Evolutionary conservation across 345 rosid genomes (phyloP).

Genomic region (Boechera stricta): DNA sequence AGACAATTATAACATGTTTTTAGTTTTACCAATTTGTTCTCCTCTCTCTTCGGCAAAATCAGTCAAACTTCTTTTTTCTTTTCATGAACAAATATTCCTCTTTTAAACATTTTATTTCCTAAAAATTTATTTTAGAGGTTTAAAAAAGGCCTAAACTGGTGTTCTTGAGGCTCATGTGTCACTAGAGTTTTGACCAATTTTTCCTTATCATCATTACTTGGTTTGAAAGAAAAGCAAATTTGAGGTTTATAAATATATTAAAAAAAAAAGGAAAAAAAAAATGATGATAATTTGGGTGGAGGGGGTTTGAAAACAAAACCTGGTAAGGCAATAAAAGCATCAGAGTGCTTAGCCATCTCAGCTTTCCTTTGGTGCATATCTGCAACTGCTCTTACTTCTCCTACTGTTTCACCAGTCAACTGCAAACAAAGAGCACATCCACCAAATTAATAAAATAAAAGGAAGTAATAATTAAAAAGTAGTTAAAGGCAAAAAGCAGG

Average conservation of each 20-base stretch:
- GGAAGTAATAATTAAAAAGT: constrained; percentile 43
- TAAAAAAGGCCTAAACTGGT: constrained; percentile 23
- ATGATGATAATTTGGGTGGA: constrained; percentile 44
- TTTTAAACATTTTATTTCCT: constrained; percentile 16
- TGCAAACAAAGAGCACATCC: constrained; percentile 47
- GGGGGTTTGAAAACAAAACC: constrained; percentile 62
- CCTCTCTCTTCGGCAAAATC: constrained; percentile 24
- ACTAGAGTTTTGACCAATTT: constrained; percentile 36
- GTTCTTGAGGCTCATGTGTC: constrained; percentile 20
- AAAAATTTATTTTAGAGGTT: background rate
- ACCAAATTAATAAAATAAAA: constrained; percentile 14
- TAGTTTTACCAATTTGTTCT: constrained; percentile 25
- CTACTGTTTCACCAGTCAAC: constrained; percentile 99
- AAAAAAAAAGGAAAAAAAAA: background rate
- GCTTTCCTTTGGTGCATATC: constrained; percentile 99
- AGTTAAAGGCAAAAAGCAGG: constrained; percentile 44
- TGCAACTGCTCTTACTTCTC: constrained; percentile 99
- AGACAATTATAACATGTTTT: constrained; percentile 12
- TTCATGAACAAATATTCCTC: constrained; percentile 1
- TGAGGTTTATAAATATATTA: background rate
- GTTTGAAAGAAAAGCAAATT: constrained; percentile 38
- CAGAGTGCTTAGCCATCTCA: constrained; percentile 99
- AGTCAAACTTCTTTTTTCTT: background rate
- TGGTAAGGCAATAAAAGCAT: constrained; percentile 99
- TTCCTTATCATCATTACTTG: constrained; percentile 38